phyloP scores from a whole-genome alignment of 441 rosid genomes.

The Aquilaria agallochum region DNA sequence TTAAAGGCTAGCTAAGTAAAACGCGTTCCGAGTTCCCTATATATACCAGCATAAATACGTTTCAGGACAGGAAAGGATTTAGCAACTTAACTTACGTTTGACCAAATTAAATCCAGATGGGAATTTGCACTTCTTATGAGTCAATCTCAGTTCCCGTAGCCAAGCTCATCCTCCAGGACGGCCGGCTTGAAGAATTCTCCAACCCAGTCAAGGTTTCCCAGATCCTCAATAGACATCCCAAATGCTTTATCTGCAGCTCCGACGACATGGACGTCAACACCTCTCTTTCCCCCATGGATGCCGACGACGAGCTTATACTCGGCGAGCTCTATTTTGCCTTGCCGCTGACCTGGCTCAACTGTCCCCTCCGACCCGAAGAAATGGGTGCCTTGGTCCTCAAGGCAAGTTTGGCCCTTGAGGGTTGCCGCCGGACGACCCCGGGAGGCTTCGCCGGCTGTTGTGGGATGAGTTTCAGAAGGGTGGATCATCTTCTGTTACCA shows the following conservation, averaged over 20 bases:
- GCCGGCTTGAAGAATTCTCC: constrained; percentile 42
- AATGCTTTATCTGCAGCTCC: constrained; percentile 39
- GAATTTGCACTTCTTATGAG: constrained; percentile 28
- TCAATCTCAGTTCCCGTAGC: constrained; percentile 23
- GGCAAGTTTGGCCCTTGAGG: constrained; percentile 42
- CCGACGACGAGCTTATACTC: constrained; percentile 35
- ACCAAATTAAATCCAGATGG: constrained; percentile 15
- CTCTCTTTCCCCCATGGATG: constrained; percentile 28
- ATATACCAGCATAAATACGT: too few species aligned
- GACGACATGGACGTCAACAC: constrained; percentile 40
- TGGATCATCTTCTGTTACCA: constrained; percentile 11
- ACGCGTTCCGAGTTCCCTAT: too few species aligned
- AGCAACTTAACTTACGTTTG: neutral
- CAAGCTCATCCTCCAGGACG: constrained; percentile 36
- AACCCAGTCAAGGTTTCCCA: constrained; percentile 42
- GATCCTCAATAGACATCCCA: constrained; percentile 24
- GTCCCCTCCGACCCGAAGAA: constrained; percentile 23
- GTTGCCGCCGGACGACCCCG: neutral
- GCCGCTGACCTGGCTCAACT: constrained; percentile 30
- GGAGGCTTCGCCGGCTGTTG: constrained; percentile 13
- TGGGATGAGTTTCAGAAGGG: constrained; percentile 2
- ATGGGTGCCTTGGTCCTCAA: constrained; percentile 53
- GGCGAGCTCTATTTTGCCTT: constrained; percentile 47
- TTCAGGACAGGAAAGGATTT: too few species aligned
- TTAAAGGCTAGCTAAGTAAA: too few species aligned